These are phyloP conservation scores for Phytopythium mirpurense DNA, from an alignment of 352 stramenopile genomes.

Conservation along the genomic window DNA sequence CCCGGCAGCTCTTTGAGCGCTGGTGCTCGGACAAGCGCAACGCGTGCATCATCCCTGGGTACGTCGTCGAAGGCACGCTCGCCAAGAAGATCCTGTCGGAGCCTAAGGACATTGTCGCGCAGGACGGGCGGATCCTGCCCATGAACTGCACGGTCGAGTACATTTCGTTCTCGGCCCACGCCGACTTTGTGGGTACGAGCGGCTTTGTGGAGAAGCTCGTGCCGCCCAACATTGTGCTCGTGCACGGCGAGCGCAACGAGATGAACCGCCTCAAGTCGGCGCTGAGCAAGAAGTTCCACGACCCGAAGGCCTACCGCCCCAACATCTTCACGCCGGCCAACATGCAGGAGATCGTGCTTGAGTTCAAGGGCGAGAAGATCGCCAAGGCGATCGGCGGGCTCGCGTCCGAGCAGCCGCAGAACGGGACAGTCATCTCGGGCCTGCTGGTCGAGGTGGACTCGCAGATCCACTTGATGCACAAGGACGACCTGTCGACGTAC, in stretches of 20 bases:
- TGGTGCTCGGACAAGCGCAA: slow-evolving; percentile 98
- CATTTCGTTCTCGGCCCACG: slow-evolving; percentile 97
- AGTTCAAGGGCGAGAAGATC: slow-evolving; percentile 88
- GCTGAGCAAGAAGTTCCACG: slow-evolving; percentile 88
- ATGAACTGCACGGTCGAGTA: slow-evolving; percentile 96
- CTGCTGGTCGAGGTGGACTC: slow-evolving; percentile 83
- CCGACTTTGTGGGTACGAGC: slow-evolving; percentile 96
- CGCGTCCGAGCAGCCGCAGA: slow-evolving; percentile 66
- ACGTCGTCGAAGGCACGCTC: slow-evolving; percentile 97
- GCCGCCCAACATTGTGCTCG: slow-evolving; percentile 92
- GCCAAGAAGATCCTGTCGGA: slow-evolving; percentile 97
- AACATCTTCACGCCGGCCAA: slow-evolving; percentile 83
- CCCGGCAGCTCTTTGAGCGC: slow-evolving; percentile 95
- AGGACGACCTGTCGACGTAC: slow-evolving; percentile 81
- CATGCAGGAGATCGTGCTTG: slow-evolving; percentile 83
- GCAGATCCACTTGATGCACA: slow-evolving; percentile 81
- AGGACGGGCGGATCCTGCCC: slow-evolving; percentile 92
- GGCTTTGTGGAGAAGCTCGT: slow-evolving; percentile 94
- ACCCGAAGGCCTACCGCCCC: slow-evolving; percentile 77
- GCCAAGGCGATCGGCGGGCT: slow-evolving; percentile 80
- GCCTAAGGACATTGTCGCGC: slow-evolving; percentile 93
- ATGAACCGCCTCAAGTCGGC: slow-evolving; percentile 95
- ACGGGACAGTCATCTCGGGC: slow-evolving; percentile 75
- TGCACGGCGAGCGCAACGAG: slow-evolving; percentile 97
- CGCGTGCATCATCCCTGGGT: slow-evolving; percentile 98